These are phyloP conservation scores for Trichoderma semiorbis DNA, from an alignment of 2,329 filamentous ascomycete genomes.

Conservation along the genomic window DNA sequence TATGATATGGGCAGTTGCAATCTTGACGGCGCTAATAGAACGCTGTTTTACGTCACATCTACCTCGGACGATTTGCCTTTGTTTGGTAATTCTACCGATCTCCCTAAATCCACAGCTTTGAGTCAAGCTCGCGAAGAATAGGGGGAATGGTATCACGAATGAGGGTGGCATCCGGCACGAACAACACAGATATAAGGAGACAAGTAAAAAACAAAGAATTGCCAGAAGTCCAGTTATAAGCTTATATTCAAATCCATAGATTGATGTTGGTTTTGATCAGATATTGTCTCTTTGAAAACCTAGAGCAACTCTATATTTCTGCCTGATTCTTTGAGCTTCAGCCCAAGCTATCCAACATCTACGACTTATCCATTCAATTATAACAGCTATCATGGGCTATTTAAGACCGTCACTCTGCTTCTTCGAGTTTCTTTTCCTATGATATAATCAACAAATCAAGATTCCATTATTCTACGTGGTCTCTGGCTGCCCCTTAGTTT, in stretches of 20 bases:
- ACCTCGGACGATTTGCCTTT: background rate
- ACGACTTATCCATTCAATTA: background rate
- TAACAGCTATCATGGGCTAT: background rate
- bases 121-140: background rate
- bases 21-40: background rate
- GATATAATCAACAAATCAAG: background rate
- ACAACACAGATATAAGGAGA: background rate
- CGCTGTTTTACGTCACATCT: background rate
- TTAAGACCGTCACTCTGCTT: background rate
- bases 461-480: background rate
- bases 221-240: no score
- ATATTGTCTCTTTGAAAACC: background rate
- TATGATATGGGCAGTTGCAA: background rate
- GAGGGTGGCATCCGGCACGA: background rate
- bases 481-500: background rate
- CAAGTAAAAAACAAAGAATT: no score
- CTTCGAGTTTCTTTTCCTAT: background rate
- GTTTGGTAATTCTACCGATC: background rate
- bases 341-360: background rate
- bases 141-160: background rate
- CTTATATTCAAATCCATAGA: background rate
- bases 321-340: background rate
- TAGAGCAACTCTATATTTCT: background rate
- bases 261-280: background rate
- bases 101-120: background rate